Evolutionary conservation across 306 rosid genomes (phyloP).

Genomic region (Lagenaria siceraria): DNA sequence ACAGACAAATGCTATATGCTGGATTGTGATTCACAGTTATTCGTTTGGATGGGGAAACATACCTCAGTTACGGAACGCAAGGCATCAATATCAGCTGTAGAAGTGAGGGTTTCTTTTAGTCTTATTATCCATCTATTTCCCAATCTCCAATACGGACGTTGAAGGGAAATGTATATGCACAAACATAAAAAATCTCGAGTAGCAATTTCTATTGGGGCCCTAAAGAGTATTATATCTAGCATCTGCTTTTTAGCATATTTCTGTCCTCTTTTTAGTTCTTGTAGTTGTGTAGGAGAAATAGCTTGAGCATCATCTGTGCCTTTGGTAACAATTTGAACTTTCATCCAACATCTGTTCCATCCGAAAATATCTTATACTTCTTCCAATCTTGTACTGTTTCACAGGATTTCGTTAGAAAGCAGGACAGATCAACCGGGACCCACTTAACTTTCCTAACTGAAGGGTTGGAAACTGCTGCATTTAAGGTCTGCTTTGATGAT

Average conservation of each 20-base stretch:
- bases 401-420: conserved; percentile 75
- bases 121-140: background rate
- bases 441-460: conserved; percentile 64
- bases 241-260: background rate
- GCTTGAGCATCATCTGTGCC: background rate
- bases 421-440: conserved; percentile 57
- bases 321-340: background rate
- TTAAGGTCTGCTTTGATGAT: conserved; percentile 48
- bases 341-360: background rate
- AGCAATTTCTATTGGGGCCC: background rate
- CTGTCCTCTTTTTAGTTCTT: background rate
- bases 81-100: conserved; percentile 58
- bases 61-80: conserved; percentile 70
- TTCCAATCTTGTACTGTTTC: conserved; percentile 6
- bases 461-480: conserved; percentile 69
- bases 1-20: conserved; percentile 81
- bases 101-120: conserved; percentile 41
- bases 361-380: background rate
- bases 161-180: background rate
- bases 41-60: conserved; percentile 90
- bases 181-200: background rate
- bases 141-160: background rate
- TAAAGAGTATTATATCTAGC: background rate
- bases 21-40: conserved; percentile 69
- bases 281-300: background rate